A percentile compares a stretch with the other conserved stretches of the same genome.
Evolutionary conservation across 768 basidiomycete species (phyloP).

Genomic region (Fomitopsis serialis): DNA sequence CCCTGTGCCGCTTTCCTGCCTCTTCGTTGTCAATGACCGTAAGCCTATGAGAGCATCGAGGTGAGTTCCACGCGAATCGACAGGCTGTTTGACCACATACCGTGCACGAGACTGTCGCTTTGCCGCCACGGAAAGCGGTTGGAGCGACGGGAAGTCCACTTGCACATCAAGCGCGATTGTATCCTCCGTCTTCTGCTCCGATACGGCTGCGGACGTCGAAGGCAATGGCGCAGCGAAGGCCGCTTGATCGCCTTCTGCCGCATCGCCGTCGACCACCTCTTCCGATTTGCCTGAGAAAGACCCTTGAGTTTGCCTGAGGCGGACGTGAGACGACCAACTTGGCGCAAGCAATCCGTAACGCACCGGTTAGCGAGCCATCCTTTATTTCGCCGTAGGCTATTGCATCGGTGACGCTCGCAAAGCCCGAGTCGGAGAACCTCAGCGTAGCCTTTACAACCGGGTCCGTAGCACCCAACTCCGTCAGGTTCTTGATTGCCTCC

Average conservation of each 20-base stretch:
- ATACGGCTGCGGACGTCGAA: conserved; percentile 27
- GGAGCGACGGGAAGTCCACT: conserved; percentile 55
- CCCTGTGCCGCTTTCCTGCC: conserved; percentile 65
- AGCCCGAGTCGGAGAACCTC: conserved; percentile 79
- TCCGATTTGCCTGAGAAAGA: conserved; percentile 65
- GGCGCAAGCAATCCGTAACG: conserved; percentile 14
- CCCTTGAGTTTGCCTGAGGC: conserved; percentile 76
- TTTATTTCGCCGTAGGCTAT: conserved; percentile 77
- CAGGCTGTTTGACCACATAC: too few relatives aligned
- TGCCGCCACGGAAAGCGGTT: conserved; percentile 73
- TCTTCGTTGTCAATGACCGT: conserved; percentile 77
- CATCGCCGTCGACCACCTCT: conserved; percentile 28
- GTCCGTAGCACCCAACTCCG: conserved; percentile 73
- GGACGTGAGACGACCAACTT: conserved; percentile 1
- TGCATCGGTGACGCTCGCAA: conserved; percentile 76
- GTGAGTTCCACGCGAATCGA: too few relatives aligned
- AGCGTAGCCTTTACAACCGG: conserved; percentile 86
- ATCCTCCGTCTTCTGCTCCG: conserved; percentile 32
- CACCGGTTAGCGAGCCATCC: conserved; percentile 72
- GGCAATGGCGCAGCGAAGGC: conserved; percentile 21
- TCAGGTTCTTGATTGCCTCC: conserved; percentile 78
- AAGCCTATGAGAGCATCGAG: conserved; percentile 59
- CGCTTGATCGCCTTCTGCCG: conserved; percentile 15
- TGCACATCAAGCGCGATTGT: conserved; percentile 67
- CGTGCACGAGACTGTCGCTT: conserved; percentile 70